Conservation (phyloP, 148 eudicot genomes). For the Tetragonia tetragonoides region DNA sequence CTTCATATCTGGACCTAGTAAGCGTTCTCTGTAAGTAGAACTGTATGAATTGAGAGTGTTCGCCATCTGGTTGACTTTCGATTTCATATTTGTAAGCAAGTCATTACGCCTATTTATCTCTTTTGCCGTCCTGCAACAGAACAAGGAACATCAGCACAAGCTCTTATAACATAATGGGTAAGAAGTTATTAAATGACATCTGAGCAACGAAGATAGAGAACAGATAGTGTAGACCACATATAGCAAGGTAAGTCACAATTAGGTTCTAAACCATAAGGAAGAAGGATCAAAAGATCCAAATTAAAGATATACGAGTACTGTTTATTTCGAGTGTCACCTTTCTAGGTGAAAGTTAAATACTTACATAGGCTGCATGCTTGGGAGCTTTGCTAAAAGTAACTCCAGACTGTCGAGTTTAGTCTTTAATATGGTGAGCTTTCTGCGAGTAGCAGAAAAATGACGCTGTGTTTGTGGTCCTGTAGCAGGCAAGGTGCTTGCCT, state of each 20-base stretch:
- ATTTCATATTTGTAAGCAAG: slow-evolving; percentile 37
- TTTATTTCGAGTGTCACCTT: not conserved
- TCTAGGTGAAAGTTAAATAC: not conserved
- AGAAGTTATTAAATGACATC: not conserved
- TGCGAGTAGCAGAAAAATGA: slow-evolving; percentile 47
- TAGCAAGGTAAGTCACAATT: no score
- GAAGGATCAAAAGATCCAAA: not conserved
- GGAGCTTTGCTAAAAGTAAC: slow-evolving; percentile 34
- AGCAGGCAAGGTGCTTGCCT: slow-evolving; percentile 39
- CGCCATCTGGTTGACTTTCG: slow-evolving; percentile 39
- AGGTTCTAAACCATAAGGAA: not conserved
- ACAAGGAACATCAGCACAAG: slow-evolving; percentile 11
- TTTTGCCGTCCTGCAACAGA: slow-evolving; percentile 34
- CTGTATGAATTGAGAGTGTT: slow-evolving; percentile 38
- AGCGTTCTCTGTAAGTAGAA: slow-evolving; percentile 37
- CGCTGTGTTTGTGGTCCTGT: slow-evolving; percentile 52
- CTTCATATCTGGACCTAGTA: slow-evolving; percentile 42
- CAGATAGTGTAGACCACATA: not conserved
- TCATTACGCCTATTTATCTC: slow-evolving; percentile 49
- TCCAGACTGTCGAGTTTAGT: slow-evolving; percentile 45
- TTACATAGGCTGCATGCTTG: slow-evolving; percentile 41
- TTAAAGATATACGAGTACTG: not conserved
- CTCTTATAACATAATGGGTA: not conserved
- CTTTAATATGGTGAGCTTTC: slow-evolving; percentile 43
- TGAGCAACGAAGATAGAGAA: no score